Percentiles rank a stretch among this genome's conserved stretches.
phyloP scores from a whole-genome alignment of 495 filamentous ascomycete species.

The Aspergillus incahuasiensis region DNA sequence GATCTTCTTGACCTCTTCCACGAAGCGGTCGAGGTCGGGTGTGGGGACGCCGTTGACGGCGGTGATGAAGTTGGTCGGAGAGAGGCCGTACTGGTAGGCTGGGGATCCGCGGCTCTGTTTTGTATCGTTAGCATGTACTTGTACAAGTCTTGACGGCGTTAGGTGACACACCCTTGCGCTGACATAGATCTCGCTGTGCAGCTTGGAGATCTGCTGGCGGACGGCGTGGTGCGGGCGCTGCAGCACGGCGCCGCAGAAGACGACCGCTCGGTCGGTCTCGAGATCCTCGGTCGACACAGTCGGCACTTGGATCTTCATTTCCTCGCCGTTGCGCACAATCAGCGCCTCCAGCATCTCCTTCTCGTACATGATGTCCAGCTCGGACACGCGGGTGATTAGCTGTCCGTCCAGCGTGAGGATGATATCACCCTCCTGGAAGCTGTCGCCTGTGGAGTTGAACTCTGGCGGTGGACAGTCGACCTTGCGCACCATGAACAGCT shows the following conservation, averaged over 20 bases:
- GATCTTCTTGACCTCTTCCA: constrained; percentile 75
- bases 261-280: constrained; percentile 85
- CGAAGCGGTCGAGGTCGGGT: constrained; percentile 71
- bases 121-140: constrained; percentile 11
- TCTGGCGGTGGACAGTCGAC: constrained; percentile 63
- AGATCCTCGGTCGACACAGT: constrained; percentile 87
- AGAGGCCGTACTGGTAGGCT: constrained; percentile 86
- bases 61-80: constrained; percentile 95
- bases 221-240: constrained; percentile 96
- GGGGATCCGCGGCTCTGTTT: constrained; percentile 67
- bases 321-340: constrained; percentile 79
- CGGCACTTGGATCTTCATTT: constrained; percentile 71
- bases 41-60: constrained; percentile 88
- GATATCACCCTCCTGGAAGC: constrained; percentile 83
- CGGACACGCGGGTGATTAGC: constrained; percentile 85
- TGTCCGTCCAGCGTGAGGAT: constrained; percentile 87
- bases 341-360: constrained; percentile 76
- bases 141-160: background rate
- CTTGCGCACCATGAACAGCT: constrained; percentile 98
- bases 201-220: constrained; percentile 89
- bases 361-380: constrained; percentile 95
- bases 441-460: constrained; percentile 29
- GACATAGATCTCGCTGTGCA: constrained; percentile 98
- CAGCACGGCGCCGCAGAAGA: constrained; percentile 91
- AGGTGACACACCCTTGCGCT: constrained; percentile 67